A percentile compares a stretch with the other conserved stretches of the same genome.
These are phyloP conservation scores for Plantago coronopus DNA, from an alignment of 305 asterid genomes.

Conservation along the genomic window DNA sequence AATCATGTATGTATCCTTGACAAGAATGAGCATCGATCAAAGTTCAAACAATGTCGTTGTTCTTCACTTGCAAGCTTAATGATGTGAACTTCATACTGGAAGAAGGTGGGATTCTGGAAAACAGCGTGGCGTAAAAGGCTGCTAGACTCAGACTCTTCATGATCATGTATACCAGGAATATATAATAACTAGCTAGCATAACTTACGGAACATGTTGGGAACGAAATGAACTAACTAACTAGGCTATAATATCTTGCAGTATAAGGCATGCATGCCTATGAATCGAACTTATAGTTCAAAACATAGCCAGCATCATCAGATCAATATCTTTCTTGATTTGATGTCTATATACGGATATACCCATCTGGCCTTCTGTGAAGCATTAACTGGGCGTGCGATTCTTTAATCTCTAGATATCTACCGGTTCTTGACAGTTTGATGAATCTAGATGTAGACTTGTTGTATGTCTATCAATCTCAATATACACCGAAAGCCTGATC, in stretches of 20 bases:
- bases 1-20: slow-evolving; percentile 27
- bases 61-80: slow-evolving; percentile 32
- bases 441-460: slow-evolving; percentile 2
- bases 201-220: slow-evolving; percentile 28
- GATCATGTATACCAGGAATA: slow-evolving; percentile 31
- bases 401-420: slow-evolving; percentile 10
- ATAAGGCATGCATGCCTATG: not conserved
- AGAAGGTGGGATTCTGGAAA: slow-evolving; percentile 23
- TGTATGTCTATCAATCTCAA: not conserved
- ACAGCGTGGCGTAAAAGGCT: slow-evolving; percentile 41
- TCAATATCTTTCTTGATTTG: not conserved
- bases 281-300: slow-evolving; percentile 10
- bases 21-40: slow-evolving; percentile 21
- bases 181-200: slow-evolving; percentile 24
- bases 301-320: not conserved
- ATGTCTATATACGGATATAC: slow-evolving; percentile 2
- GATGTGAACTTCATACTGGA: slow-evolving; percentile 22
- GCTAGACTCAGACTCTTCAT: slow-evolving; percentile 25
- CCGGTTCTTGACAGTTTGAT: not conserved
- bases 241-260: slow-evolving; percentile 36
- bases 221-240: slow-evolving; percentile 17
- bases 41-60: slow-evolving; percentile 21
- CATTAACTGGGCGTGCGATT: not conserved
- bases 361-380: slow-evolving; percentile 2
- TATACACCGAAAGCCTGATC: slow-evolving; percentile 8